Base-by-base conservation (phyloP, 495 filamentous ascomycete genomes). In the Bacidia gigantensis region DNA sequence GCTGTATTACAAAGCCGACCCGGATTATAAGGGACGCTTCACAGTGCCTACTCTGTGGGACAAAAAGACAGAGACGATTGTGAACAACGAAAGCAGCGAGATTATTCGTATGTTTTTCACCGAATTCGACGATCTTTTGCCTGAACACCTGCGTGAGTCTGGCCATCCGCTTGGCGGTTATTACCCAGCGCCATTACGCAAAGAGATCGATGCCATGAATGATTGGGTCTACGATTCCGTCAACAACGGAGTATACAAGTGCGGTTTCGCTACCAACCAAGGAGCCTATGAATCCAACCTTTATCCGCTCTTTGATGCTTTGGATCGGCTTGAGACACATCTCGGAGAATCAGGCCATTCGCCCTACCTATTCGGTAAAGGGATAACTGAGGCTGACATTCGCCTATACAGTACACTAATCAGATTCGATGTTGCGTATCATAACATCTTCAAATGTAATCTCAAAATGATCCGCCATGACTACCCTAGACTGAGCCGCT, bases 61-160 rank as follows among this genome's bases (percentile, higher is more conserved):
- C 64, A 86, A 73, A 61, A 80, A 83, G 67, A 66, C 66, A 44
- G 72, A 79, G 53, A 80, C 74, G 22, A 84, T 90, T 54, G 87
- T 90, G 52, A 89, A 76, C 65, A 93, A 94, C 56, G 87, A 93
- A 72, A 86, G 82, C 58, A 78, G 76, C 54, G 87, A 93, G 72
- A 87, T 94, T 56, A 79, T 92, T 51, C 66, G 84, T 44, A 82
- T 83, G 67, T 62, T 83, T 3, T 79, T 78, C 56, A 65, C 69
- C 22, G 78, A 72, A 54, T 84, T 86, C 56, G 73, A 84, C 59
- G 64, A 66, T 11, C 54, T 84, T 11, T 57, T 86, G 10, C 77
- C 80, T 0, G 67, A 73, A 41, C 55, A 65, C 11, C 46, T 63
- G 43, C 67, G 71, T 14, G 75, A 77, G 50, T 64, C 60, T 10